Conservation (phyloP, 208 protist genomes). For the Borovskyia barvae region DNA sequence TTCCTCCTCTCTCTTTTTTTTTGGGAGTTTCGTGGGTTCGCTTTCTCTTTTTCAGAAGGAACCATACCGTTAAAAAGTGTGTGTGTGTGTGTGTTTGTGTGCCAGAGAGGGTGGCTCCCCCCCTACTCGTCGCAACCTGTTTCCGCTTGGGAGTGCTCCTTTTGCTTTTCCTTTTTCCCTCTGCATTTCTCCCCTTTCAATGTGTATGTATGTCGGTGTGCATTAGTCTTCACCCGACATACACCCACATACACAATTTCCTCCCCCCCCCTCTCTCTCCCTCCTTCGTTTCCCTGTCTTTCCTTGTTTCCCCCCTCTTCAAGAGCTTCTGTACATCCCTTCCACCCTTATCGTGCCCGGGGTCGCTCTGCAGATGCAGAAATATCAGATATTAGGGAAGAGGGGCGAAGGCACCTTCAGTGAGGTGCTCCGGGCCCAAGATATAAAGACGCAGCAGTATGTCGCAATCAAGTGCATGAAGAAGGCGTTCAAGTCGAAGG, state of each 20-base stretch:
- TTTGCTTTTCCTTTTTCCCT: conserved; percentile 2
- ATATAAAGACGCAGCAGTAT: conserved; percentile 83
- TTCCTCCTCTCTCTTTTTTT: no score
- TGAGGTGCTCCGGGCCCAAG: conserved; percentile 95
- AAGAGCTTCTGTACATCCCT: conserved; percentile 3
- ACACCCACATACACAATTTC: background rate
- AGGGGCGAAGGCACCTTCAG: conserved; percentile 98
- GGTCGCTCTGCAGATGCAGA: no score
- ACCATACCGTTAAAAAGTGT: no score
- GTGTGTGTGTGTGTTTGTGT: conserved; percentile 1
- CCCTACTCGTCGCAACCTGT: no score
- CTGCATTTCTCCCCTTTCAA: background rate
- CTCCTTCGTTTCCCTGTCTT: background rate
- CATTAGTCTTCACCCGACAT: background rate
- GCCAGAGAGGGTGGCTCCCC: background rate
- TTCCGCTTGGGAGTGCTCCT: background rate
- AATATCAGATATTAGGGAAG: conserved; percentile 94
- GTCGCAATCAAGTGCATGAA: conserved; percentile 99
- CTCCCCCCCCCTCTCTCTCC: background rate
- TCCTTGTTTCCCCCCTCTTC: conserved; percentile 3
- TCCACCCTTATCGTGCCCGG: background rate
- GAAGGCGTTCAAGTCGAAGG: conserved; percentile 90
- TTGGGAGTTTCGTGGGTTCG: no score
- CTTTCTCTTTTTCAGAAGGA: no score
- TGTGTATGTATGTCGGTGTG: no score